phyloP scores from a whole-genome alignment of 176 grass and related monocot genomes.

The Rhynchospora pubera region DNA sequence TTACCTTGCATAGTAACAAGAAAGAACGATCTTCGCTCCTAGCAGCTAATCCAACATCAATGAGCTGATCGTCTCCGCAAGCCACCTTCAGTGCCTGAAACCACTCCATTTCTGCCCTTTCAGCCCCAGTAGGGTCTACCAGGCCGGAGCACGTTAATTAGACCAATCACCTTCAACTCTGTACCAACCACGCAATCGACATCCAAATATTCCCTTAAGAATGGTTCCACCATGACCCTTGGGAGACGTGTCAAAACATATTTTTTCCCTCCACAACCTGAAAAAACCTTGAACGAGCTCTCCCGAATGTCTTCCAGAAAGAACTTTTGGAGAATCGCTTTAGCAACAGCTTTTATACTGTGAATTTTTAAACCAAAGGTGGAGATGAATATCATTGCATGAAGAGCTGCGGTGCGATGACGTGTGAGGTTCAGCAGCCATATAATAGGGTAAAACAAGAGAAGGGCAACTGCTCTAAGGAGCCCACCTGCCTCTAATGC shows the following conservation, averaged over 20 bases:
- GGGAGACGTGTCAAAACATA: conserved; percentile 42
- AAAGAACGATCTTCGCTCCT: conserved; percentile 7
- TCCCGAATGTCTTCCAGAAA: conserved; percentile 37
- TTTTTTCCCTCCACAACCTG: not conserved
- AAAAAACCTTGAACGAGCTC: conserved; percentile 16
- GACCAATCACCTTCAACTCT: conserved; percentile 23
- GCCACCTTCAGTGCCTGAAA: conserved; percentile 10
- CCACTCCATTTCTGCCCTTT: not conserved
- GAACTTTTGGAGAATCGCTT: conserved; percentile 45
- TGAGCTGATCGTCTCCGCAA: conserved; percentile 11
- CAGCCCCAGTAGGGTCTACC: not conserved
- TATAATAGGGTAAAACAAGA: conserved; percentile 29
- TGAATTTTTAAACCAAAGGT: conserved; percentile 25
- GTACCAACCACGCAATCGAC: conserved; percentile 30
- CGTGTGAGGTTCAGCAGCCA: conserved; percentile 15
- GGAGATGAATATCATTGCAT: conserved; percentile 43
- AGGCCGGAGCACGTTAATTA: conserved; percentile 22
- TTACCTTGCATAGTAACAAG: conserved; percentile 35
- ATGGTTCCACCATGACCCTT: conserved; percentile 43
- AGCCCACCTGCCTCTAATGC: conserved; percentile 52
- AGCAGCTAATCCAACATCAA: conserved; percentile 33
- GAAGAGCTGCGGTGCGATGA: conserved; percentile 9
- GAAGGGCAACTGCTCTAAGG: conserved; percentile 24
- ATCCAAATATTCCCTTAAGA: conserved; percentile 40
- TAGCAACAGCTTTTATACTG: conserved; percentile 29